Evolutionary conservation across 176 grass and related monocot species (phyloP), one percentile per base, ranked within the genome.

Genomic region (Alloteropsis semialata): DNA sequence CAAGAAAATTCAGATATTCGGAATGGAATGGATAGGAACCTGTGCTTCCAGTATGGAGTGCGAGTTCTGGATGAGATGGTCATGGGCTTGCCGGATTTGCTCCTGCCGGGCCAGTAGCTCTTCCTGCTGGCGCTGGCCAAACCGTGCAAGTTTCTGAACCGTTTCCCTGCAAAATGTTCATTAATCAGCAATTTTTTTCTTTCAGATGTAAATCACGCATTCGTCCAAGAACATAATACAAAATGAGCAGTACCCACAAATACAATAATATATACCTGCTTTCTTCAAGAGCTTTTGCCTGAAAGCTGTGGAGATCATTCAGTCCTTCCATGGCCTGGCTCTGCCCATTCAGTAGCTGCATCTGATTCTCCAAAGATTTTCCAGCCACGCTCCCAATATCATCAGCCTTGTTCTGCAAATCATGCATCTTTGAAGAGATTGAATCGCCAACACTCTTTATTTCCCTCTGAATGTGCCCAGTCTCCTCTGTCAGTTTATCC

Each of bases 281-380:
- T 86, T 98, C 96, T 61, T 92, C 84, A 0, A 98, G 72, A 73
- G 96, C 93, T 63, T 92, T 25, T 25, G 85, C 82, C 69, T 95
- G 96, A 86, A 78, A 90, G 28, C 22, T 88, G 17, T 83, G 46
- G 13, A 98, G 91, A 17, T 55, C 58, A 69, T 85, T 88, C 5
- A 98, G 69, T 55, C 91, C 91, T 18, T 93, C 89, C 25, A 95
- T 86, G 7, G 96, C 89, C 45, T 37, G 42, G 10, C 6, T 56
- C 63, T 98, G 96, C 3, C 82, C 87, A 87, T 90, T 82, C 50
- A 98, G 22, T 32, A 98, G 90, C 1, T 76, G 83, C 70, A n/a
- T 77, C 56, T 98, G 96, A 68, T 91, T 98, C 82, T 95, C 89
- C 48, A 98, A 34, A 3, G 96, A 98, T 56, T 83, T 69, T 14